These are phyloP conservation scores for Puccinia polysora DNA, from an alignment of 1,284 basidiomycete genomes.

Conservation along the genomic window DNA sequence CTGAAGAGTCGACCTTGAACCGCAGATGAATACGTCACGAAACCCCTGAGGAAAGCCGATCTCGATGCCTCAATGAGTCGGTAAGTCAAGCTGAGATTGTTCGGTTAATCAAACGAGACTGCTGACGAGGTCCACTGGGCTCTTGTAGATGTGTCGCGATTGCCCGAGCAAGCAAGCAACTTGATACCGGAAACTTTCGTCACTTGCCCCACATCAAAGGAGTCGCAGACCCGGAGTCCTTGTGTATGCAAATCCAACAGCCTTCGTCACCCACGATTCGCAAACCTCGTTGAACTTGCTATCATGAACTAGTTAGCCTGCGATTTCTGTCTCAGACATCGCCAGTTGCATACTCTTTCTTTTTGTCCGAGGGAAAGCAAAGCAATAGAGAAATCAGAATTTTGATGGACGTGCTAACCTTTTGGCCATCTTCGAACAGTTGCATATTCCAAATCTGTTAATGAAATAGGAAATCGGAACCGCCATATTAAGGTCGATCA, in stretches of 20 bases:
- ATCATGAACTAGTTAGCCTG: too few species aligned
- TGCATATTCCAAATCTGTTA: too few species aligned
- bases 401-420: too few species aligned
- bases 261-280: background rate
- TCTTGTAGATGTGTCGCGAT: slow-evolving; percentile 30
- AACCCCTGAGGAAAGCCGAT: slow-evolving; percentile 53
- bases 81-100: slow-evolving; percentile 5
- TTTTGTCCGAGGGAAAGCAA: too few species aligned
- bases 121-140: background rate
- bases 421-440: too few species aligned
- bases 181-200: slow-evolving; percentile 24
- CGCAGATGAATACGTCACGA: slow-evolving; percentile 57
- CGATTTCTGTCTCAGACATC: too few species aligned
- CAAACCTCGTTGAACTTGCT: too few species aligned
- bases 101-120: too few species aligned
- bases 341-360: too few species aligned
- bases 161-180: slow-evolving; percentile 30
- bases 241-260: background rate
- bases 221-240: slow-evolving; percentile 5
- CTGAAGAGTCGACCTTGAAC: slow-evolving; percentile 40
- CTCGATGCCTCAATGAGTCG: slow-evolving; percentile 47
- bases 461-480: too few species aligned
- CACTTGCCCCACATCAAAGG: slow-evolving; percentile 29
- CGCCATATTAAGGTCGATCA: too few species aligned
- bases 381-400: too few species aligned